Evolutionary conservation across 106 monocot genomes (phyloP), one percentile per base, ranked within the genome.

Genomic region (Apostasia ramifera): DNA sequence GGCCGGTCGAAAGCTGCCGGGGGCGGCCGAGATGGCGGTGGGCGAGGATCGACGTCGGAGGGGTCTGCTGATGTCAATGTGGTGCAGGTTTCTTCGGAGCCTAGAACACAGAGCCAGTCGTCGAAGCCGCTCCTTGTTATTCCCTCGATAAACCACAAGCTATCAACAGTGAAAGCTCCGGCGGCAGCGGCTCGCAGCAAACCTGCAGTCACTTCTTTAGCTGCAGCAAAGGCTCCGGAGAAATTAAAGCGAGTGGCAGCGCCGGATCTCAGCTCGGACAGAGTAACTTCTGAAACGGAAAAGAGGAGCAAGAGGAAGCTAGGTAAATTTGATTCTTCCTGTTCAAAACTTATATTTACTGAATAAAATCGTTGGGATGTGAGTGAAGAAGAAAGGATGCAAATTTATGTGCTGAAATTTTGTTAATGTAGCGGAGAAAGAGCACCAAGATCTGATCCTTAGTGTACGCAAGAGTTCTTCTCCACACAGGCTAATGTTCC

Each of bases 381-480:
- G 10, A 3, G 4, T 57, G 8, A 13, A 3, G 57, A 57, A 3
- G 10, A 3, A 57, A 13, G 7, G 6, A 12, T 54, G 12, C 2
- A 8, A 42, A 14, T 41, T 41, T 68, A 41, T 38, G 1, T 13
- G 6, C 39, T 51, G 1, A 40, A 37, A 52, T 8, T 39, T 55
- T 55, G 46, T 39, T 15, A 4, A 9, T 71, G 53, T 61, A 46
- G 53, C 49, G 8, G 65, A 81, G 57, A 91, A 70, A 53, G 92
- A 83, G 47, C 92, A 88, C 50, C 71, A 80, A 55, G 81, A 88
- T 52, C 62, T 92, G 81, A 80, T 88, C 54, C 82, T 76, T 5
- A 83, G 67, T n/a, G 54, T 92, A 39, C 68, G 80, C 10, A 74
- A 46, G 6, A 77, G 59, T 59, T 76, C 85, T 9, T 78, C 79